Percentiles rank a stretch among this genome's conserved stretches.
Evolutionary conservation across 179 eudicot species (phyloP).

Genomic region (Gypsophila paniculata): DNA sequence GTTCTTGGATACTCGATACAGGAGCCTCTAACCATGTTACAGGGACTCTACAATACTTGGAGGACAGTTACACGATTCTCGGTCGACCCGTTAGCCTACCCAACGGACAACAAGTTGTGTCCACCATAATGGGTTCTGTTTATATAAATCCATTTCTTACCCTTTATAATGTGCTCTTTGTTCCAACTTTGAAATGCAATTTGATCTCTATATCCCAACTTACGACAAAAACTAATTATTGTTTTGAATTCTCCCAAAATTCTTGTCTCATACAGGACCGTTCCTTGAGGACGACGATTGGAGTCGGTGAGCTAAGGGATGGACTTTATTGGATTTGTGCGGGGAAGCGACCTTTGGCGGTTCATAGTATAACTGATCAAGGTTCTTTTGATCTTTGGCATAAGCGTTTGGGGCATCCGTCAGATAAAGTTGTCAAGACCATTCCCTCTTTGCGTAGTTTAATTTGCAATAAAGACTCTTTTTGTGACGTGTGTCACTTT

Average conservation of each 20-base stretch:
- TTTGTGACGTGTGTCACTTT: no score
- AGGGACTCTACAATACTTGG: not conserved
- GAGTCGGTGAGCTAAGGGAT: no score
- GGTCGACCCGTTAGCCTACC: not conserved
- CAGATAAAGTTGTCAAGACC: not conserved
- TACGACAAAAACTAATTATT: not conserved
- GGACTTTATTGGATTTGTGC: slow-evolving; percentile 3
- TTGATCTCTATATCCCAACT: not conserved
- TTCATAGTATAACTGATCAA: not conserved
- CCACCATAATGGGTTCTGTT: not conserved
- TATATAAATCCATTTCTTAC: no score
- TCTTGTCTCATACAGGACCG: slow-evolving; percentile 4
- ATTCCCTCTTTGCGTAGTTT: not conserved
- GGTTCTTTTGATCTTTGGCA: not conserved
- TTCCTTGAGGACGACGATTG: not conserved
- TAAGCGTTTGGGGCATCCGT: not conserved
- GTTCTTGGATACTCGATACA: not conserved
- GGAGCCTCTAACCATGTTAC: no score
- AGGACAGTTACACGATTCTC: not conserved
- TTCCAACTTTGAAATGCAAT: no score
- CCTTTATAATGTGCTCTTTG: no score
- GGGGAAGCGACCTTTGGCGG: not conserved
- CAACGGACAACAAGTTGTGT: not conserved
- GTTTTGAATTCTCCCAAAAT: not conserved
- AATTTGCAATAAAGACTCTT: not conserved